These are phyloP conservation scores for Cladosporium sp. DNA, from an alignment of 2,329 filamentous ascomycete species.

Conservation along the genomic window DNA sequence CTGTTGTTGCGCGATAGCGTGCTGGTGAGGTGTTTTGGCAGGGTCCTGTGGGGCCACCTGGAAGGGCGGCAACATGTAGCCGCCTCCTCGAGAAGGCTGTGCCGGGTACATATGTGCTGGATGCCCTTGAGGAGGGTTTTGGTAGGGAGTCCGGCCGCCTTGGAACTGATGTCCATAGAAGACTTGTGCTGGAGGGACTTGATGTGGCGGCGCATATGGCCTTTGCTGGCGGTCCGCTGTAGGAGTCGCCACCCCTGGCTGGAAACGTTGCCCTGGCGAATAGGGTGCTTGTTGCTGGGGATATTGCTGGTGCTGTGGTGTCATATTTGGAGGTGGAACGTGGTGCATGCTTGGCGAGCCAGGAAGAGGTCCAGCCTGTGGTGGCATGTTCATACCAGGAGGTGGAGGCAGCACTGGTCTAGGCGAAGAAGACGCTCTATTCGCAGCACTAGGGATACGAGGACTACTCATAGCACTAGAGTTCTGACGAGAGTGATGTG, in stretches of 20 bases:
- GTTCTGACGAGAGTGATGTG: conserved; percentile 30
- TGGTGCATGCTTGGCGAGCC: conserved; percentile 23
- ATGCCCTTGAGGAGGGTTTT: conserved; percentile 27
- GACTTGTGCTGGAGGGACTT: conserved; percentile 34
- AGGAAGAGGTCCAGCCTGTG: conserved; percentile 21
- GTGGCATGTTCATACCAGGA: conserved; percentile 36
- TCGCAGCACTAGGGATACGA: conserved; percentile 34
- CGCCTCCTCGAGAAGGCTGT: conserved; percentile 42
- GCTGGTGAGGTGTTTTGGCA: conserved; percentile 10
- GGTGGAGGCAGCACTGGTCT: conserved; percentile 40
- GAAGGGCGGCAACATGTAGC: conserved; percentile 51
- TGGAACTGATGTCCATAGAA: conserved; percentile 32
- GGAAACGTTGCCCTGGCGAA: conserved; percentile 23
- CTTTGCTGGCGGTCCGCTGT: conserved; percentile 13
- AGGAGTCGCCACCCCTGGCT: conserved; percentile 28
- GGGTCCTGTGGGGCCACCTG: conserved; percentile 48
- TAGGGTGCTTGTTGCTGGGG: conserved; percentile 32
- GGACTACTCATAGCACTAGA: conserved; percentile 30
- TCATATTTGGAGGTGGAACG: conserved; percentile 17
- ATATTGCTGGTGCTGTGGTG: conserved; percentile 24
- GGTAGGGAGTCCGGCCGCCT: conserved; percentile 30
- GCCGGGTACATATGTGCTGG: conserved; percentile 26
- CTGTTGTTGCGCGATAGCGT: conserved; percentile 29
- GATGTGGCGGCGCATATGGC: conserved; percentile 25
- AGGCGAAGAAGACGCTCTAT: conserved; percentile 38